Evolutionary conservation across 2,329 filamentous ascomycete genomes (phyloP), one percentile per base, ranked within the genome.

Genomic region (Pseudomassariella vexata): DNA sequence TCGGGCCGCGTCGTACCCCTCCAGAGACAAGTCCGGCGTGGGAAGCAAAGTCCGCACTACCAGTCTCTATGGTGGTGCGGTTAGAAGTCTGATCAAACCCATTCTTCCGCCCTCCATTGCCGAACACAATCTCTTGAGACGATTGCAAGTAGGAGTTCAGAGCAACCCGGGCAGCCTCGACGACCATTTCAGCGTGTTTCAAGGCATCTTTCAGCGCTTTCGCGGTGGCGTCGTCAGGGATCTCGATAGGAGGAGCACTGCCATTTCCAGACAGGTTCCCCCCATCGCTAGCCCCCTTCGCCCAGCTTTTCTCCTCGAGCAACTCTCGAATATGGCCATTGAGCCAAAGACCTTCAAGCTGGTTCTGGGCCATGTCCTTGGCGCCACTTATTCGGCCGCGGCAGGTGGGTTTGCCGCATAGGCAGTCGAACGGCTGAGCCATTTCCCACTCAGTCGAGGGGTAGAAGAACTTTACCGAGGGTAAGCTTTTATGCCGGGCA

Each of bases 401-500:
- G 58, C 82, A 86, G 14, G 61, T 59, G 1, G 62, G 44, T 5
- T 64, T 65, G 39, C 67, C 65, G 52, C 82, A 86, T 37, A 71
- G 62, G 52, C 82, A 86, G 38, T 71, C 59, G 50, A 86, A 86
- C 4, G 78, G 69, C 62, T 85, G 81, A 19, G 76, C 75, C 81
- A 86, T 85, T 48, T 66, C 49, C 79, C 79, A 86, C 57, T 86
- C 82, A 2, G 80, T 85, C 33, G 77, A 83, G 4, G 82, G 80
- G 47, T 86, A 86, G 59, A 85, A 86, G 62, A 85, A 86, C 52
- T 74, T 32, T 19, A 23, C 20, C 10, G 21, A 28, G 33, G 30
- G 17, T 33, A 38, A 24, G 26, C 24, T 14, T 12, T 18, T 15
- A 14, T 15, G n/a, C n/a, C n/a, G n/a, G n/a, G n/a, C 8, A 9